Base-by-base conservation (phyloP, 495 filamentous ascomycete species). In the Astrothelium subdiscretum region DNA sequence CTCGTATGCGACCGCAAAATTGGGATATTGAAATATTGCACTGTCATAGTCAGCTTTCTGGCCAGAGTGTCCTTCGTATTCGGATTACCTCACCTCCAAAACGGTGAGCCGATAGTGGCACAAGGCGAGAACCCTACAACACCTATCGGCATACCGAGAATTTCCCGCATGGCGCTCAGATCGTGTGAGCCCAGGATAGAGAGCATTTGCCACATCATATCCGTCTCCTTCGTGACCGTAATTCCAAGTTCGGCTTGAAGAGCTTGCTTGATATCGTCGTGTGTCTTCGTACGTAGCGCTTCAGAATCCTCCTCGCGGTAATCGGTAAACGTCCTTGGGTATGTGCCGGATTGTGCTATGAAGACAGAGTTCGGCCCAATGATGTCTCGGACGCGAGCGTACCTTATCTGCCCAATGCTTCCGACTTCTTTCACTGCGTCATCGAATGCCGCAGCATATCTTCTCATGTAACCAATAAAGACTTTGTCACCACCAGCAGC, bases 1-100 rank as follows among this genome's bases (percentile, higher is more conserved):
- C 65, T 85, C 83, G 61, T 82, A 86, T n/a, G 76, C 72, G 11
- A 81, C 71, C 0, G 79, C 73, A 58, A 82, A 86, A 59, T 32
- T 43, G 6, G 65, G 63, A 59, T 70, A 70, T 44, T 69, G 43
- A 65, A 70, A 72, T 2, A 65, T 43, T 6, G 60, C 65, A 40
- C 62, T 67, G 58, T 32, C 32, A 32, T 15, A 38, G 11, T 60
- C 24, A 26, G 58, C 31, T 40, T 32, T n/a, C 58, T 15, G 35
- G 35, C 35, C 35, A 38, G 35, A 15, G 15, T 10, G 26, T 54
- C 26, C 48, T 54, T 54, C n/a, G n/a, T 22, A 29, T 54, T 54
- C n/a, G 26, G 26, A 22, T 22, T 54, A n/a, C n/a, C n/a, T n/a
- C n/a, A 29, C n/a, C 8, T 64, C 62, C 40, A 71, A 60, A 43